These are phyloP conservation scores for Xerocomus minutiporus DNA, from an alignment of 1,284 basidiomycete species.

Conservation along the genomic window DNA sequence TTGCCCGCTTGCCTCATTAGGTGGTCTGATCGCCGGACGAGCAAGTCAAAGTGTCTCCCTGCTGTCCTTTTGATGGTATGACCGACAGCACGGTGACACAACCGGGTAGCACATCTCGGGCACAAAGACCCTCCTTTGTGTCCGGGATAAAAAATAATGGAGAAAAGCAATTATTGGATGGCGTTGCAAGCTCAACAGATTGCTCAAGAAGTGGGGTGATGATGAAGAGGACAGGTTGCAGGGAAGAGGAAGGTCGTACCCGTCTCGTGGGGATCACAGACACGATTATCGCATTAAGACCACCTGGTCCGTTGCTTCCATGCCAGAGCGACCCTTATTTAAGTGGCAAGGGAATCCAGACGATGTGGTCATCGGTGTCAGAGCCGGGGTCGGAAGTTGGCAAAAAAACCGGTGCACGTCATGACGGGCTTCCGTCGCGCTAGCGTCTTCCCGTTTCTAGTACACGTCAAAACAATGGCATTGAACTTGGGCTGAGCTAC, in stretches of 20 bases:
- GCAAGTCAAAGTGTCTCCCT: background rate
- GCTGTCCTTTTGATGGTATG: background rate
- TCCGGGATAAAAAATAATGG: too few relatives aligned
- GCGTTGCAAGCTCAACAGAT: background rate
- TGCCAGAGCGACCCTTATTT: background rate
- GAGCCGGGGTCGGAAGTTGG: background rate
- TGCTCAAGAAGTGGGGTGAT: background rate
- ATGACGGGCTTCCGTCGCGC: background rate
- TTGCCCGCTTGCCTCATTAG: conserved; percentile 6
- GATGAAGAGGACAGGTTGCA: background rate
- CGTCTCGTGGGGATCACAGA: too few relatives aligned
- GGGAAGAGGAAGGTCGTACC: too few relatives aligned
- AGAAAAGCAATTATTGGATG: background rate
- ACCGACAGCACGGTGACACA: background rate
- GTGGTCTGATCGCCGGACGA: background rate
- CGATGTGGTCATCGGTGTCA: too few relatives aligned
- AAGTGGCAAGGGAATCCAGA: background rate
- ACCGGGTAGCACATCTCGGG: too few relatives aligned
- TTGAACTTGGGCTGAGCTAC: background rate
- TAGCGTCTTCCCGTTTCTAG: background rate
- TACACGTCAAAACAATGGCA: background rate
- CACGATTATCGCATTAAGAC: background rate
- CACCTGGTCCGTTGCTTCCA: background rate
- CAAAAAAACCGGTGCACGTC: background rate
- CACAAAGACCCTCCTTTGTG: too few relatives aligned